These are phyloP conservation scores for Diaporthe longicolla DNA, from an alignment of 2,329 filamentous ascomycete species.

Conservation along the genomic window DNA sequence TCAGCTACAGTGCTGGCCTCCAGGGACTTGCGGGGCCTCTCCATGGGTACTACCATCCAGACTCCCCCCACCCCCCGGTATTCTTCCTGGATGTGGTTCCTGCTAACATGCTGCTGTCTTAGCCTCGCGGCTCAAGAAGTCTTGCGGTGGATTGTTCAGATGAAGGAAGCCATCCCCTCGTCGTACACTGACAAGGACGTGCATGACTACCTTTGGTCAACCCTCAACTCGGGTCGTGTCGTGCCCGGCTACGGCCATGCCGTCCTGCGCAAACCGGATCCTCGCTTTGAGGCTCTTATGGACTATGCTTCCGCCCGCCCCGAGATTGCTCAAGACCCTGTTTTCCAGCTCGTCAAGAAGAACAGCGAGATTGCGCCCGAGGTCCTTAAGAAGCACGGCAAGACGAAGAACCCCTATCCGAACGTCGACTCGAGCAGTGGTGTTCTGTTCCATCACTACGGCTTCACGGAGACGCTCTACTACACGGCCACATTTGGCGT, in stretches of 20 bases:
- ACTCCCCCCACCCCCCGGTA: not conserved
- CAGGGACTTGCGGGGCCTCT: slow-evolving; percentile 96
- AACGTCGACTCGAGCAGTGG: slow-evolving; percentile 96
- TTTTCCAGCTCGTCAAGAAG: slow-evolving; percentile 94
- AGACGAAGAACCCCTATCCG: slow-evolving; percentile 98
- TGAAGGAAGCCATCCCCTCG: slow-evolving; percentile 89
- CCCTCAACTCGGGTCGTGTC: slow-evolving; percentile 92
- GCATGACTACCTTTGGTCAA: slow-evolving; percentile 90
- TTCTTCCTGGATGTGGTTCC: not conserved
- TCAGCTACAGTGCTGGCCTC: slow-evolving; percentile 95
- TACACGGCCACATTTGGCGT: slow-evolving; percentile 84
- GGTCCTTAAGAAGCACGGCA: slow-evolving; percentile 94
- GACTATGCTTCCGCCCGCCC: slow-evolving; percentile 90
- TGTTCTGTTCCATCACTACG: slow-evolving; percentile 97
- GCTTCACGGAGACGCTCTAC: slow-evolving; percentile 96
- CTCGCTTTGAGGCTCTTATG: slow-evolving; percentile 96
- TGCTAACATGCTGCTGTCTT: slow-evolving; percentile 38
- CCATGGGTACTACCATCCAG: slow-evolving; percentile 70
- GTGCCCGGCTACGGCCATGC: slow-evolving; percentile 97
- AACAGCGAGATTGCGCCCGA: slow-evolving; percentile 92
- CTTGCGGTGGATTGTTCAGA: slow-evolving; percentile 94
- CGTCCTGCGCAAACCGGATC: slow-evolving; percentile 96
- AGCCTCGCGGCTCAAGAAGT: slow-evolving; percentile 96
- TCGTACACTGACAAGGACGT: slow-evolving; percentile 86
- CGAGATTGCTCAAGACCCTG: slow-evolving; percentile 87